Evolutionary conservation across 306 rosid species (phyloP).

Genomic region (Comarum palustre): DNA sequence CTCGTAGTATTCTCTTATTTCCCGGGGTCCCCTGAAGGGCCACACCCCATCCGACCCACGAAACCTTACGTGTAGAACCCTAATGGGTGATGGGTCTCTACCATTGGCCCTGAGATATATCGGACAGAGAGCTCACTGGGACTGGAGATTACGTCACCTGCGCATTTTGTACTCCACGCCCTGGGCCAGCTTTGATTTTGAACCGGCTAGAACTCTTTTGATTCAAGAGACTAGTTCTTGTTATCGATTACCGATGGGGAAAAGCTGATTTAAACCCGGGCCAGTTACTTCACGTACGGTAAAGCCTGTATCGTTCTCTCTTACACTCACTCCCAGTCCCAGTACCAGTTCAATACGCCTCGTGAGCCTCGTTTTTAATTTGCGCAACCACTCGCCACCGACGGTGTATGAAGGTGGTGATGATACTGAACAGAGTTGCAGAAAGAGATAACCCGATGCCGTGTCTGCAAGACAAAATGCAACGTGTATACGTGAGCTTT

Average conservation of each 20-base stretch:
- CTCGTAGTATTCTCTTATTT: not conserved
- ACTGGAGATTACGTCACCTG: constrained; percentile 42
- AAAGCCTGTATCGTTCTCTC: constrained; percentile 3
- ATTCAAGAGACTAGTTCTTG: constrained; percentile 17
- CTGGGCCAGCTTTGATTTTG: constrained; percentile 14
- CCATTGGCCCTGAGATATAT: not conserved
- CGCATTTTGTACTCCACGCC: constrained; percentile 19
- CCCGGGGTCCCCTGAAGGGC: not conserved
- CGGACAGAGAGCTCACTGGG: constrained; percentile 25
- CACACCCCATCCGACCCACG: not conserved
- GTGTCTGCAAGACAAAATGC: constrained; percentile 13
- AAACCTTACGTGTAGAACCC: constrained; percentile 8
- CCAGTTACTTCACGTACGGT: not conserved
- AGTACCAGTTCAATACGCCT: constrained; percentile 7
- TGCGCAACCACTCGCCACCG: not conserved
- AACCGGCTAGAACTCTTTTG: constrained; percentile 35
- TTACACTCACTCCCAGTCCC: constrained; percentile 14
- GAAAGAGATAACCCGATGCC: not conserved
- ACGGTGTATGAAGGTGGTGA: not conserved
- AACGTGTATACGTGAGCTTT: not conserved
- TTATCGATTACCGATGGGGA: constrained; percentile 35
- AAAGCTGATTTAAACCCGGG: not conserved
- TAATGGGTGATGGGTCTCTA: not conserved
- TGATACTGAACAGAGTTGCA: not conserved
- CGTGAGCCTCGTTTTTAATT: not conserved